Percentiles rank a stretch among this genome's conserved stretches.
Evolutionary conservation across 163 green algal genomes (phyloP).

Genomic region (Scenedesmus sp.): DNA sequence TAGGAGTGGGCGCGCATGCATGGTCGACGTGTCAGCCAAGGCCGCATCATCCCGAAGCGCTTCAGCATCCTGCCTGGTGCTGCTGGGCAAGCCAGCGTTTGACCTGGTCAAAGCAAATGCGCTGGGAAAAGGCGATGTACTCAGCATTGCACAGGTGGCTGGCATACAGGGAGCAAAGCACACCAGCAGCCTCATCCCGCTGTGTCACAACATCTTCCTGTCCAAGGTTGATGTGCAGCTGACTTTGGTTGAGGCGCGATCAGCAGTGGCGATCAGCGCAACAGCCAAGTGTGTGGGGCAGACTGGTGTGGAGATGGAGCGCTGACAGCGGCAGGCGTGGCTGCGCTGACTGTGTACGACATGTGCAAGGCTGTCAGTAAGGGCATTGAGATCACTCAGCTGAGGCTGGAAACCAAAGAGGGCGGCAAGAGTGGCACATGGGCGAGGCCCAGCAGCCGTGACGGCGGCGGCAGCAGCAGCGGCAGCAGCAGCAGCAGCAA

Average conservation of each 20-base stretch:
- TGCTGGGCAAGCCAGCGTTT: conserved; percentile 73
- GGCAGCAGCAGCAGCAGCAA: background rate
- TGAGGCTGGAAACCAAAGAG: conserved; percentile 84
- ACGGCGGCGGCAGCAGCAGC: background rate
- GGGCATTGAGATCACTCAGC: conserved; percentile 80
- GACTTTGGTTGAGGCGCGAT: conserved; percentile 59
- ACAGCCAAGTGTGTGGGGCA: conserved; percentile 71
- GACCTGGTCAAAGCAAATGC: conserved; percentile 55
- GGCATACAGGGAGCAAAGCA: conserved; percentile 94
- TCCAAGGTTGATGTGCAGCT: conserved; percentile 79
- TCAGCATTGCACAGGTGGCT: conserved; percentile 83
- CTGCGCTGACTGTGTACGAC: conserved; percentile 97
- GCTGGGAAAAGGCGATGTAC: conserved; percentile 80
- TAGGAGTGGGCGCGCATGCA: conserved; percentile 56
- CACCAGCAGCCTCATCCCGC: conserved; percentile 91
- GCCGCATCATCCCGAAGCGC: conserved; percentile 65
- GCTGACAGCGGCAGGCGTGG: conserved; percentile 86
- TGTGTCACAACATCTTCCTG: conserved; percentile 96
- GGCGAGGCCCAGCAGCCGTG: background rate
- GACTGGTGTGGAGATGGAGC: conserved; percentile 99
- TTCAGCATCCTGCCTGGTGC: conserved; percentile 72
- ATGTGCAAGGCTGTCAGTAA: conserved; percentile 91
- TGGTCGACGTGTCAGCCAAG: conserved; percentile 79
- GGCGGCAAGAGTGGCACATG: conserved; percentile 81
- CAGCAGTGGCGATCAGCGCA: conserved; percentile 74